phyloP scores from a whole-genome alignment of 768 basidiomycete genomes.

The Suillus decipiens region DNA sequence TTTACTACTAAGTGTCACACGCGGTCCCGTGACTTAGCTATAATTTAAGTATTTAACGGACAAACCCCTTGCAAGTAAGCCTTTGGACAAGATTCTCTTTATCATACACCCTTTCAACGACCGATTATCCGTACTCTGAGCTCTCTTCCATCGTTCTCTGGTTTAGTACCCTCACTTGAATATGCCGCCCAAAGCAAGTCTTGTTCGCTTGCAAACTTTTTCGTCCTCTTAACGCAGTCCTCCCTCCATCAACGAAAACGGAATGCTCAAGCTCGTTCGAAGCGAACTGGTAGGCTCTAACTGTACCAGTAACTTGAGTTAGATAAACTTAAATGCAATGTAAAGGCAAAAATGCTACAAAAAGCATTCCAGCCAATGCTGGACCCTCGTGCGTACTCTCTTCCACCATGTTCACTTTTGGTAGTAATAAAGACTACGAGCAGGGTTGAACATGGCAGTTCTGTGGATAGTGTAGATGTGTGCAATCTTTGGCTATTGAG shows the following conservation, averaged over 20 bases:
- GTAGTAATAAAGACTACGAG: constrained; percentile 26
- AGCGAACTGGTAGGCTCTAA: constrained; percentile 33
- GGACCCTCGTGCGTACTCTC: constrained; percentile 25
- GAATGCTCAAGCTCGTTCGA: constrained; percentile 41
- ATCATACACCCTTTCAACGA: background rate
- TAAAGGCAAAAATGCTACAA: constrained; percentile 15
- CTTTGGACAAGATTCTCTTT: background rate
- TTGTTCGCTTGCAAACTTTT: constrained; percentile 11
- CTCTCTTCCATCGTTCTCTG: background rate
- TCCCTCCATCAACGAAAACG: constrained; percentile 55
- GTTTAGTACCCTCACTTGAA: background rate
- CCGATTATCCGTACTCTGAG: background rate
- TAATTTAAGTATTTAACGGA: too few relatives aligned
- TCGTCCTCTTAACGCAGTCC: constrained; percentile 24
- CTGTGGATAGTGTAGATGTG: constrained; percentile 23
- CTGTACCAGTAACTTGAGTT: constrained; percentile 18
- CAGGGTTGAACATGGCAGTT: constrained; percentile 21
- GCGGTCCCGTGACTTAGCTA: too few relatives aligned
- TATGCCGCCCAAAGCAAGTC: constrained; percentile 42
- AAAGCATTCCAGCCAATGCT: constrained; percentile 12
- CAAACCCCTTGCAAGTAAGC: background rate
- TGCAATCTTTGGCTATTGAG: constrained; percentile 14
- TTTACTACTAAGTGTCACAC: too few relatives aligned
- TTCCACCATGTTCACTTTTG: constrained; percentile 10
- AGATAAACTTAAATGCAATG: constrained; percentile 16